Conservation (phyloP, 2,329 filamentous ascomycete genomes). For the Colletotrichum lupini region DNA sequence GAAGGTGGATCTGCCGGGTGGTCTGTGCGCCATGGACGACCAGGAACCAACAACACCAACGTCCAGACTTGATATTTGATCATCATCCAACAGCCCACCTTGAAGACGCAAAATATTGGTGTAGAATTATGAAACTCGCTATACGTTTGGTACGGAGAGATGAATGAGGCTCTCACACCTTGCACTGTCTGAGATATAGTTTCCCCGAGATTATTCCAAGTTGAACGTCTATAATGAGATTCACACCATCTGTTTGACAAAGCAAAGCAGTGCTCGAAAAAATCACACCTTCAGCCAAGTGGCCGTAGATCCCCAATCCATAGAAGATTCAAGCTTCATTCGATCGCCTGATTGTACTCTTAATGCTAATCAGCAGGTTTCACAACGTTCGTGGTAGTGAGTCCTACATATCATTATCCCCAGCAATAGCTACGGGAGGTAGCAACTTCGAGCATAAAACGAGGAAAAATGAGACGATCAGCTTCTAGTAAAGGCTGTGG, state of each 20-base stretch:
- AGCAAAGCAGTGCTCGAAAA: not conserved
- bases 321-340: not conserved
- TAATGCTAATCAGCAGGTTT: too few species aligned
- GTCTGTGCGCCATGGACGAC: slow-evolving; percentile 10
- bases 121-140: not conserved
- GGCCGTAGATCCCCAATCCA: not conserved
- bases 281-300: not conserved
- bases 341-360: too few species aligned
- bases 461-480: not conserved
- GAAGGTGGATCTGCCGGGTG: not conserved
- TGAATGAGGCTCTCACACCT: too few species aligned
- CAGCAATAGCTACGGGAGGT: too few species aligned
- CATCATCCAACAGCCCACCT: not conserved
- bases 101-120: not conserved
- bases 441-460: too few species aligned
- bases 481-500: not conserved
- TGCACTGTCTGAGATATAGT: too few species aligned
- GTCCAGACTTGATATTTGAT: not conserved
- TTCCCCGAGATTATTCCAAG: too few species aligned
- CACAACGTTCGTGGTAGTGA: not conserved
- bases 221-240: not conserved
- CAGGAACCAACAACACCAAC: not conserved
- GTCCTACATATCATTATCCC: not conserved
- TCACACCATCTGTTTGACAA: not conserved
- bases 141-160: too few species aligned